These are phyloP conservation scores for Chiua virens DNA, from an alignment of 768 basidiomycete genomes.

Conservation along the genomic window DNA sequence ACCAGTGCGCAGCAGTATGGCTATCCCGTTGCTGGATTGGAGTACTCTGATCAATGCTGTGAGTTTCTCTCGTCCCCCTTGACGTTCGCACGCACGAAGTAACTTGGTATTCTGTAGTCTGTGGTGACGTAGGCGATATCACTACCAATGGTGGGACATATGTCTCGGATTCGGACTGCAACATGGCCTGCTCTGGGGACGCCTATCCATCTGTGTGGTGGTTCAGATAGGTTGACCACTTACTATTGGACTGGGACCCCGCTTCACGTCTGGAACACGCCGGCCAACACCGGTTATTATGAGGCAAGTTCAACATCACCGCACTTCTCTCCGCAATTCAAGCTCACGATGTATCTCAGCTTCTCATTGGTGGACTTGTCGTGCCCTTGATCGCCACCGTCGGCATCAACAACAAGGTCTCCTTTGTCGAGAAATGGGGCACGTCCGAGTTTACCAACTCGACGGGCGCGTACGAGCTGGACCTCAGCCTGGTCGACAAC, in stretches of 20 bases:
- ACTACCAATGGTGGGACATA: constrained; percentile 31
- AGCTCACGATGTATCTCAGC: constrained; percentile 27
- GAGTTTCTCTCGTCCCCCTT: constrained; percentile 28
- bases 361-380: constrained; percentile 56
- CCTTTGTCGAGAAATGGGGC: constrained; percentile 74
- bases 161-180: constrained; percentile 40
- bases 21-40: constrained; percentile 68
- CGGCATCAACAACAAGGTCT: constrained; percentile 79
- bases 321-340: not conserved
- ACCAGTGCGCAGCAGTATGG: constrained; percentile 70
- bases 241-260: constrained; percentile 52
- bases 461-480: constrained; percentile 80
- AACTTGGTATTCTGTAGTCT: constrained; percentile 43
- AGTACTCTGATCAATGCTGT: constrained; percentile 76
- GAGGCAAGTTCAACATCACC: constrained; percentile 46
- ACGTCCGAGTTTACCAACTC: constrained; percentile 62
- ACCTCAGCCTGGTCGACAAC: constrained; percentile 52
- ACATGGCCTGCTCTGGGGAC: constrained; percentile 65
- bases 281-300: constrained; percentile 64
- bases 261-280: constrained; percentile 64
- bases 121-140: constrained; percentile 66
- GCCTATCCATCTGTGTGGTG: constrained; percentile 69
- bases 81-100: not conserved
- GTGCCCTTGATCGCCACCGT: constrained; percentile 75
- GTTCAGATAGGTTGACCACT: constrained; percentile 49